Base-by-base conservation (phyloP, 305 asterid species). In the Lippia alba region DNA sequence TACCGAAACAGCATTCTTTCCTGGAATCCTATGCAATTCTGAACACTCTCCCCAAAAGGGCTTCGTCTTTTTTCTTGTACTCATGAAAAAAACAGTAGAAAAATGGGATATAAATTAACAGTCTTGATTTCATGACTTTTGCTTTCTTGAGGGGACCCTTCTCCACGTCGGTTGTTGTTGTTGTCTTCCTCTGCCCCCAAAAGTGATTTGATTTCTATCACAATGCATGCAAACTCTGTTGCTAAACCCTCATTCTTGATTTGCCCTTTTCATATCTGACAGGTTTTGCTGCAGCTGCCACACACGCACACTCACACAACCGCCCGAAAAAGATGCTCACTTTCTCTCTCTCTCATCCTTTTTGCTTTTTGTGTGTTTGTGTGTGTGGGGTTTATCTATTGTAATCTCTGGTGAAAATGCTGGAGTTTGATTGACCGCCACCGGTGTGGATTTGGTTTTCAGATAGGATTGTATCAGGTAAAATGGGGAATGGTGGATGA, bases 201-300 rank as follows among this genome's bases (percentile, higher is more conserved):
- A 44, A 30, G 61, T 71, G 69, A 61, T 24, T 24, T 24, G 40
- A 48, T 50, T 58, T 50, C 48, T 24, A 39, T 56, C 57, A 24
- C 80, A 66, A 10, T 71, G 70, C 76, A 67, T 73, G 76, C 80
- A 71, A 59, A n/a, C 70, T 19, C 48, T 48, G 65, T 55, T 59
- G 40, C 61, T 33, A 44, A 44, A 6, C 49, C 15, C 62, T 69
- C 69, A 61, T 33, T 39, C 56, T 60, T 56, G 72, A 58, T 58
- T 76, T 57, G 66, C 73, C 69, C 44, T 58, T 78, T 64, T 34
- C 64, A 49, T 50, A 66, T 56, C 71, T 66, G 76, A 71, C 71
- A 55, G 66, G 12, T 24, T 36, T 24, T 24, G 30, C 30, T 56
- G n/a, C n/a, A n/a, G n/a, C 70, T 50, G 39, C 10, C 69, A 51